Conservation (phyloP, 495 filamentous ascomycete genomes). For the Podospora sp. region DNA sequence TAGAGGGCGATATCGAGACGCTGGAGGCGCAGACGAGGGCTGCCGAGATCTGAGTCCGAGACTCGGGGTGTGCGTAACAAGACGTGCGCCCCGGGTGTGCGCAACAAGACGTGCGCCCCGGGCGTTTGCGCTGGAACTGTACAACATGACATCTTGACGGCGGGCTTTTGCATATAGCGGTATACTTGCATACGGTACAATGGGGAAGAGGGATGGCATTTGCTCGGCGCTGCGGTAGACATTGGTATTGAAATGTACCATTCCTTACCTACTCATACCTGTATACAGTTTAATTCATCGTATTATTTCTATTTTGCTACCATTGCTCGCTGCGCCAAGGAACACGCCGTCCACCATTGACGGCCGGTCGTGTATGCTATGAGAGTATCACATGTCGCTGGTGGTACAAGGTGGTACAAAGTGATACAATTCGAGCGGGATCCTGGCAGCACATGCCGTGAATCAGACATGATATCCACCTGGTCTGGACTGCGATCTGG, state of each 20-base stretch:
- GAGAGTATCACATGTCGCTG: not conserved
- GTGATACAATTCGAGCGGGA: not conserved
- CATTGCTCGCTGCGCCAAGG: not conserved
- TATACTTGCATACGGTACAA: not conserved
- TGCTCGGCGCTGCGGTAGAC: not conserved
- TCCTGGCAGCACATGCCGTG: not conserved
- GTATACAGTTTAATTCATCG: not conserved
- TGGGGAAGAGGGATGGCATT: not conserved
- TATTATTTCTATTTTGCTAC: not conserved
- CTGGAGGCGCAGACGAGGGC: slow-evolving; percentile 45
- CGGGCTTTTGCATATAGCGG: not conserved
- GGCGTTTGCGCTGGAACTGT: not conserved
- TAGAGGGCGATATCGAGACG: slow-evolving; percentile 37
- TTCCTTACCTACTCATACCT: not conserved
- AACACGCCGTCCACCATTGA: not conserved
- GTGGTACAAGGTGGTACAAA: not conserved
- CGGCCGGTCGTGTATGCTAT: not conserved
- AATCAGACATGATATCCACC: too few relatives aligned
- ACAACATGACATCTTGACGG: not conserved
- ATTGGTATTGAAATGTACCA: not conserved
- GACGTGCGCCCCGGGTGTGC: too few relatives aligned
- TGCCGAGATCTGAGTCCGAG: slow-evolving; percentile 33
- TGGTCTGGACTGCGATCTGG: too few relatives aligned
- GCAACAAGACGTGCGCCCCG: not conserved
- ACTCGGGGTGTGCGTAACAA: not conserved